These are phyloP conservation scores for Cavenderia fasciculata DNA, from an alignment of 78 protist species.

Conservation along the genomic window DNA sequence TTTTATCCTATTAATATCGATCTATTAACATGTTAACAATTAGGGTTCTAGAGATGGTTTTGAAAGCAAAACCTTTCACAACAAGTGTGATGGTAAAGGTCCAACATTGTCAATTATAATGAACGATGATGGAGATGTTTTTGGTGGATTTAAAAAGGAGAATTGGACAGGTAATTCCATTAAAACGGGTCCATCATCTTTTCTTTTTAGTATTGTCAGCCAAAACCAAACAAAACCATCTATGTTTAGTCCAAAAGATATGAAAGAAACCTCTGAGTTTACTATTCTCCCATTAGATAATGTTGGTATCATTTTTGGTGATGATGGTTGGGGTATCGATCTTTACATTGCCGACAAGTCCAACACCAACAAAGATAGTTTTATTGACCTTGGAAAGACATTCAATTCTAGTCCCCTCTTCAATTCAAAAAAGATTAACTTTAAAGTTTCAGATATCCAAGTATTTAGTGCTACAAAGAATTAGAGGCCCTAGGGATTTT, in stretches of 20 bases:
- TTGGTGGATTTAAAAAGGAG: conserved; percentile 5
- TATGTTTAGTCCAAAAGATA: neutral
- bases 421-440: neutral
- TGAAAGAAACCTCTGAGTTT: neutral
- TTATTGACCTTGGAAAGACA: neutral
- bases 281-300: neutral
- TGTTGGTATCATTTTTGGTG: neutral
- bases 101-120: conserved; percentile 1
- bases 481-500: too few relatives aligned
- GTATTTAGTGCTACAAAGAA: conserved; percentile 30
- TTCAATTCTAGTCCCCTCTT: neutral
- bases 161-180: neutral
- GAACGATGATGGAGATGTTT: conserved; percentile 6
- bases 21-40: neutral
- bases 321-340: neutral
- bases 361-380: neutral
- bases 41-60: conserved; percentile 20
- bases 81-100: conserved; percentile 24
- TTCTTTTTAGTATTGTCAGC: neutral
- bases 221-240: neutral
- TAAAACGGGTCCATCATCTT: conserved; percentile 3
- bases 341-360: neutral
- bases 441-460: conserved; percentile 15
- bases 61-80: neutral
- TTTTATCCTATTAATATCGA: neutral